Evolutionary conservation across 495 filamentous ascomycete genomes (phyloP).

Genomic region (Bacidia gigantensis): DNA sequence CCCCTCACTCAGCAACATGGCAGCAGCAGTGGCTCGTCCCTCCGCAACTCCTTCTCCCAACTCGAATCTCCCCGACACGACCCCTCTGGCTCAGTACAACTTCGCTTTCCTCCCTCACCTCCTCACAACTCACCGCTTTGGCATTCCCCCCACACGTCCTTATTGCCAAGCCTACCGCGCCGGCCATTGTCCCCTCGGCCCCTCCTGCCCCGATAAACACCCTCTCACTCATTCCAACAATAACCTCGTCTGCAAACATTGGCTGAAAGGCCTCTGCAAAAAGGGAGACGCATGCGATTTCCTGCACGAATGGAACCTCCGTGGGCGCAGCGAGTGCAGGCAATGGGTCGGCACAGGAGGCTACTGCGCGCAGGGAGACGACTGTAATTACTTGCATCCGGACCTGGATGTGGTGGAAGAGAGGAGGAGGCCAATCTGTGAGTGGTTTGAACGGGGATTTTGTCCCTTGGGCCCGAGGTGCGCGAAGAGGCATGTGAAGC

Average conservation of each 20-base stretch:
- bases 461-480: constrained; percentile 80
- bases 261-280: constrained; percentile 92
- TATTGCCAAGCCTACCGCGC: constrained; percentile 68
- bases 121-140: constrained; percentile 60
- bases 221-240: constrained; percentile 35
- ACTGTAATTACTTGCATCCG: constrained; percentile 91
- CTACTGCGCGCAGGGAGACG: constrained; percentile 90
- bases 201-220: constrained; percentile 56
- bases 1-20: neutral
- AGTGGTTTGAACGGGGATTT: constrained; percentile 91
- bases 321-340: constrained; percentile 91
- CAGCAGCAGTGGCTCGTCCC: neutral
- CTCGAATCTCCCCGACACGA: constrained; percentile 33
- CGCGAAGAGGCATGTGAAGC: constrained; percentile 72
- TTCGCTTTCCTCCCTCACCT: constrained; percentile 69
- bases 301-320: constrained; percentile 96
- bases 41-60: constrained; percentile 1
- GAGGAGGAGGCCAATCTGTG: constrained; percentile 62
- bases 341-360: constrained; percentile 68
- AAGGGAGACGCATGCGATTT: constrained; percentile 99
- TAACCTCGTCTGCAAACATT: constrained; percentile 92
- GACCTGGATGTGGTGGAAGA: constrained; percentile 47
- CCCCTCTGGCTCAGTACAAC: constrained; percentile 27
- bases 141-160: constrained; percentile 57
- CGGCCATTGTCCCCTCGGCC: constrained; percentile 66